Conservation (phyloP, 208 protist species). For the Trypanosoma boissoni region DNA sequence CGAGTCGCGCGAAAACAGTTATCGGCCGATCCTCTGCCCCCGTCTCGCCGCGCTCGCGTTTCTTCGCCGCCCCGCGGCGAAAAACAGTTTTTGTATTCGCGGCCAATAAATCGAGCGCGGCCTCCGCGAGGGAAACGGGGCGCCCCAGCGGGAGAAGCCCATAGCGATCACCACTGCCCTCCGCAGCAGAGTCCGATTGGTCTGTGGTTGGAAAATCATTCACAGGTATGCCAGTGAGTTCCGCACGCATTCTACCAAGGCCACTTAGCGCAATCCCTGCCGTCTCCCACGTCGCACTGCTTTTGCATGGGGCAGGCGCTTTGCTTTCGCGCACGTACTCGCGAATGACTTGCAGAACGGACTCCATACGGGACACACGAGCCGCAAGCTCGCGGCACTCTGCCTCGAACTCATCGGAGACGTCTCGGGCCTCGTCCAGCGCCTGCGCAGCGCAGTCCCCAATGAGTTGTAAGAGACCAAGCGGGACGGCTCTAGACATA, state of each 20-base stretch:
- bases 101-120: slow-evolving; percentile 36
- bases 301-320: neutral
- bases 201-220: neutral
- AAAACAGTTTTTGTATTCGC: slow-evolving; percentile 44
- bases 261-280: slow-evolving; percentile 9
- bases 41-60: slow-evolving; percentile 1
- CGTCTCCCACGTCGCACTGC: neutral
- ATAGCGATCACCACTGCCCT: slow-evolving; percentile 21
- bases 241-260: slow-evolving; percentile 11
- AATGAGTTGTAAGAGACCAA: slow-evolving; percentile 29
- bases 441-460: slow-evolving; percentile 47
- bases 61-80: slow-evolving; percentile 25
- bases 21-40: neutral
- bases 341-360: slow-evolving; percentile 13
- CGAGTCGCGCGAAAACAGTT: slow-evolving; percentile 24
- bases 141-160: slow-evolving; percentile 21
- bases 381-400: slow-evolving; percentile 9
- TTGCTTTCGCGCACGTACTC: neutral
- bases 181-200: neutral
- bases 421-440: slow-evolving; percentile 34
- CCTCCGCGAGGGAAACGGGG: slow-evolving; percentile 42
- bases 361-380: slow-evolving; percentile 14
- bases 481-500: slow-evolving; percentile 5
- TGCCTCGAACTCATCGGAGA: slow-evolving; percentile 30
- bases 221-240: neutral